Base-by-base conservation (phyloP, 2,329 filamentous ascomycete species). In the Cordyceps militaris region DNA sequence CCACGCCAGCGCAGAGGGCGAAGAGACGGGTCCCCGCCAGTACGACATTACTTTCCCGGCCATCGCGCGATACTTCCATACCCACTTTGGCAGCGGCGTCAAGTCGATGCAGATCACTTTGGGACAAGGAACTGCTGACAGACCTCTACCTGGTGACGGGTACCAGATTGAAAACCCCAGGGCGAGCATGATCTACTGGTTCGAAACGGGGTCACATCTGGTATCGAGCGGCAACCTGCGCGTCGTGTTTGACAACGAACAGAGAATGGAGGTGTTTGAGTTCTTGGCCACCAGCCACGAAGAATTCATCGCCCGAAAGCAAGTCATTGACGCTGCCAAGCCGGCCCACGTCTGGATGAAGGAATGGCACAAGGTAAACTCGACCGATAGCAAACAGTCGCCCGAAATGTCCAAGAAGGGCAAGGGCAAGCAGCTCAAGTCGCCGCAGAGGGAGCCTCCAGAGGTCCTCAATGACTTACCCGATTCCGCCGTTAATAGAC, bases 121-220 rank as follows among this genome's bases (percentile, higher is more conserved):
- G 65, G 91, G 96, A 64, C 86, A 84, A 66, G 77, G 78, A 2
- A 78, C 75, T 1, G 72, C 72, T 0, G 83, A 87, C 62, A 77
- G 77, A 52, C 73, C 78, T 10, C 70, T 88, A 36, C 77, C 80
- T 1, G 82, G 81, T 58, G 84, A 86, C 49, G 84, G 83, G 47
- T 85, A 88, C 65, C 86, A 86, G 64, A 86, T 97, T 23, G 87
- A 90, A 64, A 91, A 89, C 66, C 75, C 76, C 24, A 88, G 85
- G 65, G 85, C 91, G 26, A 94, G 85, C 66, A 83, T 97, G 58
- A 87, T 94, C 5, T 95, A 96, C 69, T 95, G 89, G 83, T 97
- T 93, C 67, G 84, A 88, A 53, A 90, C 88, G 61, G 88, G 87
- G 54, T 88, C 87, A 60, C 91, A 94, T 69, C 78, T 95, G 40